Percentiles rank a stretch among this genome's conserved stretches.
These are phyloP conservation scores for Caloboletus firmus DNA, from an alignment of 1,284 basidiomycete species.

Conservation along the genomic window DNA sequence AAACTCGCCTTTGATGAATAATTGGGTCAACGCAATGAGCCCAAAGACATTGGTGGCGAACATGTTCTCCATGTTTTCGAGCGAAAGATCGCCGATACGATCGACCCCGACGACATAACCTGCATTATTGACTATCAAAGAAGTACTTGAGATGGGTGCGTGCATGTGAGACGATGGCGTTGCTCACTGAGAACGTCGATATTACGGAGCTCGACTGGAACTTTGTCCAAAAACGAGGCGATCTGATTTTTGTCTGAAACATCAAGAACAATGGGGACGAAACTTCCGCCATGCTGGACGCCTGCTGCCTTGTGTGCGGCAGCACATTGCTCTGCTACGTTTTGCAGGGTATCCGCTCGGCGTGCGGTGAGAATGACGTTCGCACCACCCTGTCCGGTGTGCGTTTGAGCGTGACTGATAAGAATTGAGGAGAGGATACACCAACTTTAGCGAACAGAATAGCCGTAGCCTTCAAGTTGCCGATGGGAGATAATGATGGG, in stretches of 20 bases:
- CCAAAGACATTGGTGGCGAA: conserved; percentile 92
- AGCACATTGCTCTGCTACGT: conserved; percentile 63
- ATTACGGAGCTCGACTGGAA: conserved; percentile 64
- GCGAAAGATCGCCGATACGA: conserved; percentile 75
- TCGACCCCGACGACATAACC: conserved; percentile 86
- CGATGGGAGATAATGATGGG: background rate
- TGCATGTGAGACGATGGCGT: background rate
- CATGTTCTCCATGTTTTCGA: conserved; percentile 83
- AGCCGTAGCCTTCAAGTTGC: conserved; percentile 65
- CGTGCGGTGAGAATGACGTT: conserved; percentile 78
- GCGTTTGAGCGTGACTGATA: background rate
- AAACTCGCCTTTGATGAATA: conserved; percentile 65
- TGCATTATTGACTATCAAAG: conserved; percentile 74
- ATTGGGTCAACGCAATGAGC: conserved; percentile 80
- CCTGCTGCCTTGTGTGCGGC: conserved; percentile 72
- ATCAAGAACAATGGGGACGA: conserved; percentile 69
- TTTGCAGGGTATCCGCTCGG: conserved; percentile 60
- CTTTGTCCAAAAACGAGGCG: conserved; percentile 60
- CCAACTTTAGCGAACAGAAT: conserved; percentile 78
- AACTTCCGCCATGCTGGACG: conserved; percentile 68
- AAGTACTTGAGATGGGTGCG: background rate
- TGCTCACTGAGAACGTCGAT: conserved; percentile 73
- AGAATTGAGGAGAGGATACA: conserved; percentile 3
- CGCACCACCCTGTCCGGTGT: conserved; percentile 59
- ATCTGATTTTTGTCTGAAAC: conserved; percentile 74